Conservation (phyloP, 495 filamentous ascomycete species). For the Neurospora tetrasperma region DNA sequence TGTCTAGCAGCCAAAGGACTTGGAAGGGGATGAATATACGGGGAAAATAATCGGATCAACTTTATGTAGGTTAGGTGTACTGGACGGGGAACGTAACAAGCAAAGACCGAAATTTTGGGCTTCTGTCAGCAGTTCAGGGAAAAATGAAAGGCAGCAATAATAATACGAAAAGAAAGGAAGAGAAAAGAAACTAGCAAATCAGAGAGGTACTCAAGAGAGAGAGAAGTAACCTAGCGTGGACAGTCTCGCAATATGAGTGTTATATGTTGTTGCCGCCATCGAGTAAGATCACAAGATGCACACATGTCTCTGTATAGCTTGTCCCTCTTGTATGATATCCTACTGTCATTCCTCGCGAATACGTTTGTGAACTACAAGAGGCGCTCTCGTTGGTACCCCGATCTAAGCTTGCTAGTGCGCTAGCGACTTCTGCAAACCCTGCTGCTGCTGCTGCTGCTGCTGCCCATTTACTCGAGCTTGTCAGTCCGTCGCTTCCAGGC, state of each 20-base stretch:
- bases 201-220: no score
- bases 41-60: neutral
- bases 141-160: no score
- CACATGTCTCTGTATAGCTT: neutral
- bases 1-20: neutral
- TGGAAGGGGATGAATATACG: neutral
- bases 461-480: neutral
- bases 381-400: neutral
- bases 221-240: no score
- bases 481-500: neutral
- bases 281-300: neutral
- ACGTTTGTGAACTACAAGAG: neutral
- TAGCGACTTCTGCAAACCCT: neutral
- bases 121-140: neutral
- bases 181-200: no score
- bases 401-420: neutral
- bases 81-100: neutral
- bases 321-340: neutral
- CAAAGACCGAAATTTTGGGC: neutral
- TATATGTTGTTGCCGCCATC: neutral
- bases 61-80: neutral
- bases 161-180: no score
- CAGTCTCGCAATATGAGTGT: no score
- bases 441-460: neutral
- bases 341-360: neutral